These are phyloP conservation scores for Diatrype stigma DNA, from an alignment of 2,329 filamentous ascomycete genomes.

Conservation along the genomic window DNA sequence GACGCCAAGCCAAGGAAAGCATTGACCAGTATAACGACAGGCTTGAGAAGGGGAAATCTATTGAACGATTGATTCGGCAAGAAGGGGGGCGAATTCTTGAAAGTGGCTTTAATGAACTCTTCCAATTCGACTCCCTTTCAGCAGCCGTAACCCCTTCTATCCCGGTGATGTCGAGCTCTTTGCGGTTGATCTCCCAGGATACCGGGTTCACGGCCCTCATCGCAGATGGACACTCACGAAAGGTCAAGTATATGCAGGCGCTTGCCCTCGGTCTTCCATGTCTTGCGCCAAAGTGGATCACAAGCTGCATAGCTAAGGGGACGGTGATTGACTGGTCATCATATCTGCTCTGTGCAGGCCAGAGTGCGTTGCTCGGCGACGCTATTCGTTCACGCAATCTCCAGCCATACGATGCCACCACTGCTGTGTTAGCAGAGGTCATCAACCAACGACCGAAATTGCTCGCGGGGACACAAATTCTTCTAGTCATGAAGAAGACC, in stretches of 20 bases:
- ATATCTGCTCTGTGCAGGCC: slow-evolving; percentile 82
- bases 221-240: slow-evolving; percentile 79
- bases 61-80: slow-evolving; percentile 60
- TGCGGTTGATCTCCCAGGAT: slow-evolving; percentile 52
- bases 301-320: slow-evolving; percentile 61
- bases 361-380: slow-evolving; percentile 71
- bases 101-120: slow-evolving; percentile 77
- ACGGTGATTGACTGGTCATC: slow-evolving; percentile 68
- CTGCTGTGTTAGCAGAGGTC: slow-evolving; percentile 52
- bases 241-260: slow-evolving; percentile 91
- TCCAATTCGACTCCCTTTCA: slow-evolving; percentile 44
- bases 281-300: slow-evolving; percentile 76
- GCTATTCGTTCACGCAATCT: slow-evolving; percentile 73
- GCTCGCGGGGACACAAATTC: slow-evolving; percentile 60
- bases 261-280: slow-evolving; percentile 86
- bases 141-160: slow-evolving; percentile 22
- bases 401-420: slow-evolving; percentile 51
- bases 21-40: slow-evolving; percentile 43
- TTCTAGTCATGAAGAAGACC: slow-evolving; percentile 66
- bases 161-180: slow-evolving; percentile 15
- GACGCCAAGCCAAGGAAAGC: slow-evolving; percentile 45
- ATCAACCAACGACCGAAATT: slow-evolving; percentile 59
- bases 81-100: slow-evolving; percentile 71
- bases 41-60: slow-evolving; percentile 34
- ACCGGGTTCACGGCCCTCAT: slow-evolving; percentile 81